Evolutionary conservation across 192 early-diverging fungal species (phyloP), one percentile per base, ranked within the genome.

Genomic region (Coemansia guatemalensis): DNA sequence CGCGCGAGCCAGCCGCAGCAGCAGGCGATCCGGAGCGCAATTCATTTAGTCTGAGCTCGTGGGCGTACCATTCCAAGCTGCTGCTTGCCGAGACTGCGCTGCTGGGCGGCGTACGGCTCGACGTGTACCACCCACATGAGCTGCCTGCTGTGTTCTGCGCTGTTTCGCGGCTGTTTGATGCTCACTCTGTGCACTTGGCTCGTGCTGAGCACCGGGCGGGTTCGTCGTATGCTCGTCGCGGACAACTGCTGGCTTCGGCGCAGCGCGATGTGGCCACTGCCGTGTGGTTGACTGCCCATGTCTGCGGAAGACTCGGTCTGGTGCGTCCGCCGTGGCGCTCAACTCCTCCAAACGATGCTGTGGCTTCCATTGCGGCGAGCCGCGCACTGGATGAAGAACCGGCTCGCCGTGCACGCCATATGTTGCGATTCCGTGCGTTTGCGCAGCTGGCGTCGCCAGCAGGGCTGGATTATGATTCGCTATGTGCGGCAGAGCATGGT

Each of bases 51-150:
- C 41, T 73, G 32, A 79, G 76, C 71, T 79, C 76, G 48, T 79
- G 76, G 76, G 65, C 57, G 22, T 79, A 79, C 68, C 76, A 74
- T 47, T 56, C 70, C 61, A 79, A 79, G 64, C 68, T 79, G 22
- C 27, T 74, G 27, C 39, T 70, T 14, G 59, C 73, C 52, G 68
- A 70, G 32, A 32, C 21, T 5, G 67, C 53, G 8, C 60, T 79
- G 41, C 33, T 70, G 51, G 48, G 53, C 1, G 76, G 76, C 0
- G 44, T 71, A 22, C 71, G 76, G 4, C 58, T 79, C 56, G 48
- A 53, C 0, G 58, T 74, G 53, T 79, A 79, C 25, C 47, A 56
- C 56, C 52, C 20, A 21, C 64, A 79, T 51, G 76, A 79, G 64
- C 50, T 74, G 52, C 55, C 71, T 21, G 18, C 24, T n/a, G 41